A percentile compares a stretch with the other conserved stretches of the same genome.
Conservation (phyloP, 1,284 basidiomycete genomes). For the Boletellus sp. region DNA sequence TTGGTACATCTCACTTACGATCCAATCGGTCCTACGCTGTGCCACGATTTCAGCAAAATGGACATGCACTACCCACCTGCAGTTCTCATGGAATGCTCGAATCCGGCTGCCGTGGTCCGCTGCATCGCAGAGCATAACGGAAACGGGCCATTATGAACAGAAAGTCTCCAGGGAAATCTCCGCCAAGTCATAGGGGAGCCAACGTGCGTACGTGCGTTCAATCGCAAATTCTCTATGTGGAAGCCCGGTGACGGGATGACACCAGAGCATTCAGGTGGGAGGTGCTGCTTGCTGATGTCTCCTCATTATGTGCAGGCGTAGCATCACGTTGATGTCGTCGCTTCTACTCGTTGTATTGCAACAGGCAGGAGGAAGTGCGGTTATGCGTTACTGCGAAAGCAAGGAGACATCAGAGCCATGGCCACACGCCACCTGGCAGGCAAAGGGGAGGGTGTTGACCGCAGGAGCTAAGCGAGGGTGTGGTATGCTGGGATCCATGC, state of each 20-base stretch:
- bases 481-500: conserved; percentile 21
- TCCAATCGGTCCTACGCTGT: conserved; percentile 9
- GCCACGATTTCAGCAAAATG: conserved; percentile 12
- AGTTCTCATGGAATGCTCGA: conserved; percentile 18
- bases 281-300: conserved; percentile 23
- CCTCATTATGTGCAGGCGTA: conserved; percentile 29
- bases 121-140: conserved; percentile 26
- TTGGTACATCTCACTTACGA: conserved; percentile 3
- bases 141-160: conserved; percentile 16
- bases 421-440: conserved; percentile 30
- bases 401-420: conserved; percentile 22
- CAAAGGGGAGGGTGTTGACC: conserved; percentile 26
- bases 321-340: conserved; percentile 31
- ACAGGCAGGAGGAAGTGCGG: conserved; percentile 26
- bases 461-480: conserved; percentile 31
- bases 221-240: conserved; percentile 25
- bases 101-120: conserved; percentile 17
- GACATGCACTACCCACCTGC: conserved; percentile 29
- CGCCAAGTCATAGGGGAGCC: conserved; percentile 23
- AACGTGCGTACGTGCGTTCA: conserved; percentile 22
- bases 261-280: conserved; percentile 10
- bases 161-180: conserved; percentile 25
- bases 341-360: conserved; percentile 28
- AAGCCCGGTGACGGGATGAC: conserved; percentile 14
- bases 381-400: conserved; percentile 23